These are phyloP conservation scores for Tricholoma flavovirens DNA, from an alignment of 768 basidiomycete species.

Conservation along the genomic window DNA sequence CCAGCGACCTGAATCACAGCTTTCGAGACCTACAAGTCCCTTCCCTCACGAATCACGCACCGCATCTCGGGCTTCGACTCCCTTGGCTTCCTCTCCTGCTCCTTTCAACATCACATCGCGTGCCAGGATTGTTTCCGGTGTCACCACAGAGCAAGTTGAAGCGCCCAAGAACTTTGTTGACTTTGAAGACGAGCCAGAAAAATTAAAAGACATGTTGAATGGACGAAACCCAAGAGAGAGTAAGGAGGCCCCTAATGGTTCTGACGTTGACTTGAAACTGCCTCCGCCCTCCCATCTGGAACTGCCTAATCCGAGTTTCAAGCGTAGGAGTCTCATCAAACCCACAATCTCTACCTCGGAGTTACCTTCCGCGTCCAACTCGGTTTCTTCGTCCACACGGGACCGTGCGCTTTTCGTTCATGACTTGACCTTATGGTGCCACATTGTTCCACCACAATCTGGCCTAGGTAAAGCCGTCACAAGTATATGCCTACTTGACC, in stretches of 20 bases:
- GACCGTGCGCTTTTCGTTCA: conserved; percentile 20
- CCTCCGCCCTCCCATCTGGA: conserved; percentile 24
- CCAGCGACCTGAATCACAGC: conserved; percentile 8
- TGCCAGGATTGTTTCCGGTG: conserved; percentile 63
- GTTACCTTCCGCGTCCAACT: conserved; percentile 34
- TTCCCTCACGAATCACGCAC: conserved; percentile 15
- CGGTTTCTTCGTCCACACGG: conserved; percentile 34
- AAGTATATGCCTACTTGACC: conserved; percentile 41
- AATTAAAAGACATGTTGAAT: conserved; percentile 68
- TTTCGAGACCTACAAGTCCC: conserved; percentile 16
- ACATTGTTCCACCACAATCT: conserved; percentile 42
- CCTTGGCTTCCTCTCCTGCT: conserved; percentile 36
- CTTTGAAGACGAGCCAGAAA: conserved; percentile 75
- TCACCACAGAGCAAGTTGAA: conserved; percentile 65
- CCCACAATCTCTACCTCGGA: conserved; percentile 42
- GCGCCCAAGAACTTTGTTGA: conserved; percentile 78
- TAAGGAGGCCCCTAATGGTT: conserved; percentile 5
- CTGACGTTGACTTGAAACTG: conserved; percentile 9
- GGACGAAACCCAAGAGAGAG: conserved; percentile 41
- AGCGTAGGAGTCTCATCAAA: conserved; percentile 32
- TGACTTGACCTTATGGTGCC: conserved; percentile 31
- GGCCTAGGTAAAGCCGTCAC: conserved; percentile 36
- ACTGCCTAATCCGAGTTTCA: conserved; percentile 9
- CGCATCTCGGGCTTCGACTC: conserved; percentile 31
- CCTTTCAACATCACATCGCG: conserved; percentile 53